A percentile compares a stretch with the other conserved stretches of the same genome.
These are phyloP conservation scores for Plasmopara viticola DNA, from an alignment of 352 stramenopile genomes.

Conservation along the genomic window DNA sequence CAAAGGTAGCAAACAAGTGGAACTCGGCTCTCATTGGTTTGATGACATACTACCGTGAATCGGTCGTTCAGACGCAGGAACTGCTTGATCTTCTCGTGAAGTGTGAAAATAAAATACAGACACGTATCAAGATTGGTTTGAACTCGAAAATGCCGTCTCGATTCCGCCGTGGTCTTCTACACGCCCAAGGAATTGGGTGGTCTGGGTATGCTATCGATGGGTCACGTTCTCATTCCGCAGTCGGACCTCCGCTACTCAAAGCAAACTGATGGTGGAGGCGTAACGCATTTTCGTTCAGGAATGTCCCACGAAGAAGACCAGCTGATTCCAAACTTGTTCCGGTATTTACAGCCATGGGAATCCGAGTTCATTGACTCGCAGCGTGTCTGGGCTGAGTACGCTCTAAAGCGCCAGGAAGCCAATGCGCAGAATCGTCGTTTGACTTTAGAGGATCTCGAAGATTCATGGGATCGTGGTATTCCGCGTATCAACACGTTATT, in stretches of 20 bases:
- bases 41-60: constrained; percentile 99
- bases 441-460: constrained; percentile 99
- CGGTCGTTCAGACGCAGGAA: constrained; percentile 98
- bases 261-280: constrained; percentile 95
- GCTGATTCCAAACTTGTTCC: constrained; percentile 99
- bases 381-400: constrained; percentile 99
- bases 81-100: constrained; percentile 99
- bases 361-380: constrained; percentile 99
- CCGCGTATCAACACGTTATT: constrained; percentile 96
- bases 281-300: constrained; percentile 99
- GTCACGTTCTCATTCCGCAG: constrained; percentile 99
- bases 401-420: constrained; percentile 98
- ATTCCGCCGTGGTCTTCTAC: constrained; percentile 99
- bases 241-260: constrained; percentile 99
- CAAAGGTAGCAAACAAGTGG: constrained; percentile 99
- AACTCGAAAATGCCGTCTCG: constrained; percentile 99
- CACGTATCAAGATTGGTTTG: constrained; percentile 99
- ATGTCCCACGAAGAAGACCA: constrained; percentile 98
- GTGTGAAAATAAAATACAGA: constrained; percentile 99
- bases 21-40: constrained; percentile 92
- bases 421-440: constrained; percentile 98
- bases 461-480: constrained; percentile 99
- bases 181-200: constrained; percentile 99
- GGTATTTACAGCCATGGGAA: constrained; percentile 98
- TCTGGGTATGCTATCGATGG: constrained; percentile 99